A percentile compares a stretch with the other conserved stretches of the same genome.
Evolutionary conservation across 176 grass and related monocot species (phyloP).

Genomic region (Zoysia pacifica): DNA sequence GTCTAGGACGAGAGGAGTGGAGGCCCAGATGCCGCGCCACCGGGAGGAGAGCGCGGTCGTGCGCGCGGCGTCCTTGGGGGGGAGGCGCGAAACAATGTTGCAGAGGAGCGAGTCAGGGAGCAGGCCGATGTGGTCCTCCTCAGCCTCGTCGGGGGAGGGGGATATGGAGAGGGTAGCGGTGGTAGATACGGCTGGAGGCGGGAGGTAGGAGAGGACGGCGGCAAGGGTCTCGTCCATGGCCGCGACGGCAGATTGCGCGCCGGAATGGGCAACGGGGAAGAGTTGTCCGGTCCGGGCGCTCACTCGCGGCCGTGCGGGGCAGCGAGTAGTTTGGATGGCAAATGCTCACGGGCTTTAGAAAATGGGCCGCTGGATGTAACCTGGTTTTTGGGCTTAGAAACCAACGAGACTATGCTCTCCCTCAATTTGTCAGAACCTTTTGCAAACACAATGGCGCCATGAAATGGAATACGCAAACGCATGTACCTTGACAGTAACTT

Average conservation of each 20-base stretch:
- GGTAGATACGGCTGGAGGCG: slow-evolving; percentile 8
- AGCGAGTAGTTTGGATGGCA: background rate
- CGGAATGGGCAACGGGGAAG: background rate
- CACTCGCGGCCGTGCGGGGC: too few species aligned
- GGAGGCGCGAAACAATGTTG: slow-evolving; percentile 45
- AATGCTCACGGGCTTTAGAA: too few species aligned
- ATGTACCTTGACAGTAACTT: too few species aligned
- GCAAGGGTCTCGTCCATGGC: slow-evolving; percentile 44
- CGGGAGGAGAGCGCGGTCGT: slow-evolving; percentile 46
- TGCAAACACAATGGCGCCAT: too few species aligned
- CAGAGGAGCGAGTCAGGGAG: slow-evolving; percentile 44
- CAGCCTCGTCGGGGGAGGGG: background rate
- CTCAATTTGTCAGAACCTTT: too few species aligned
- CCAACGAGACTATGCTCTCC: background rate
- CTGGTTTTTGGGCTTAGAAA: background rate
- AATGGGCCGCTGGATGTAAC: background rate
- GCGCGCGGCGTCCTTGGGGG: slow-evolving; percentile 54
- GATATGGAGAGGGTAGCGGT: background rate
- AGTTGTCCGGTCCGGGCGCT: too few species aligned
- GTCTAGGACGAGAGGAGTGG: slow-evolving; percentile 39
- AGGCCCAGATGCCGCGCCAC: slow-evolving; percentile 48
- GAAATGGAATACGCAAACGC: too few species aligned
- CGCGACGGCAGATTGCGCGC: background rate
- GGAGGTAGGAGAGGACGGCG: slow-evolving; percentile 46
- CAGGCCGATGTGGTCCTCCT: slow-evolving; percentile 33